Evolutionary conservation across 2,329 filamentous ascomycete genomes (phyloP).

Genomic region (Fusarium nodosum): DNA sequence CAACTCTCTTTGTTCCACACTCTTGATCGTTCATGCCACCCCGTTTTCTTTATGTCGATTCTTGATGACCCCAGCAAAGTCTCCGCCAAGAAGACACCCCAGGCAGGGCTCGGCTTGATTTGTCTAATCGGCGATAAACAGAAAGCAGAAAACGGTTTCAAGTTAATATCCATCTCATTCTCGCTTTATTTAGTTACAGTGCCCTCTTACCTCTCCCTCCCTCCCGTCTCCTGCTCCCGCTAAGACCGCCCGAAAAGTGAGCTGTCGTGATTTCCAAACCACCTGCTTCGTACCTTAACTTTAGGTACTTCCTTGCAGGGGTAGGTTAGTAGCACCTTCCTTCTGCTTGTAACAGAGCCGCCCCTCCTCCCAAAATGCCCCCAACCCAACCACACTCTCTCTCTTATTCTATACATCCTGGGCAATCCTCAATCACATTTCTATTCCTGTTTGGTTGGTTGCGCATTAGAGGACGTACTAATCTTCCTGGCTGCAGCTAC

Average conservation of each 20-base stretch:
- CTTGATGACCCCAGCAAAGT: slow-evolving; percentile 24
- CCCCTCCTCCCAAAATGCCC: slow-evolving; percentile 36
- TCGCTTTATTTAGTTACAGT: slow-evolving; percentile 4
- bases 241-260: slow-evolving; percentile 24
- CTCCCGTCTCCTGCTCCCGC: slow-evolving; percentile 7
- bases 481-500: slow-evolving; percentile 31
- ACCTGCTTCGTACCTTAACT: slow-evolving; percentile 14
- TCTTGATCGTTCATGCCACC: slow-evolving; percentile 28
- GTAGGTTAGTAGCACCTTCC: not conserved
- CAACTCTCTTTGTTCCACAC: slow-evolving; percentile 32
- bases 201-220: not conserved
- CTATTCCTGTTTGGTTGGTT: slow-evolving; percentile 30
- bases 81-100: slow-evolving; percentile 8
- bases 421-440: slow-evolving; percentile 33
- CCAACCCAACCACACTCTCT: slow-evolving; percentile 34
- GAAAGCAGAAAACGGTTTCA: slow-evolving; percentile 9
- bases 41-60: slow-evolving; percentile 14
- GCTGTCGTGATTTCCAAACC: slow-evolving; percentile 32
- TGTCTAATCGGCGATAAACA: slow-evolving; percentile 32
- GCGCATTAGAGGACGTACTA: slow-evolving; percentile 30
- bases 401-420: slow-evolving; percentile 29
- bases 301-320: slow-evolving; percentile 27
- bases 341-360: slow-evolving; percentile 38
- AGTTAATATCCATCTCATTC: slow-evolving; percentile 14
- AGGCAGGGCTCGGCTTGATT: slow-evolving; percentile 32